Percentiles rank a stretch among this genome's conserved stretches.
Evolutionary conservation across 83 land plant genomes (phyloP).

Genomic region (Picea abies): DNA sequence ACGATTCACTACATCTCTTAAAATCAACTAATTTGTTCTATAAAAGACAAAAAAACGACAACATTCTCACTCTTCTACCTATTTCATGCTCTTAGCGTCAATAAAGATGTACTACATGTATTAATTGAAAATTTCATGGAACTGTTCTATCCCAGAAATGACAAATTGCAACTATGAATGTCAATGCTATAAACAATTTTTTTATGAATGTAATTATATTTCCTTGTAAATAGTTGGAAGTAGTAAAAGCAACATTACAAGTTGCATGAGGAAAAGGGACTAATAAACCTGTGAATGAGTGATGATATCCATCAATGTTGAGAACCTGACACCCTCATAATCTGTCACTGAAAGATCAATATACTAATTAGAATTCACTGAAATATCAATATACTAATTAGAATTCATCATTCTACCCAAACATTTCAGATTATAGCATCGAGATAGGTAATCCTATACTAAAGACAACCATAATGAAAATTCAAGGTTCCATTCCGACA

Average conservation of each 20-base stretch:
- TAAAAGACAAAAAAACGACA: neutral
- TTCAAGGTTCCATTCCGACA: neutral
- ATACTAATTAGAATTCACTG: neutral
- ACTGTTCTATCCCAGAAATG: neutral
- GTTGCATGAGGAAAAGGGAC: neutral
- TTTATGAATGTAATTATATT: neutral
- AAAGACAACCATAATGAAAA: neutral
- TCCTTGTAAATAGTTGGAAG: too few relatives aligned
- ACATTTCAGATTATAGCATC: neutral
- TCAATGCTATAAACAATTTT: neutral
- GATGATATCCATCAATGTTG: constrained; percentile 16
- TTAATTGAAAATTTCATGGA: neutral
- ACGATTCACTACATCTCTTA: neutral
- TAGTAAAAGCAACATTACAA: neutral
- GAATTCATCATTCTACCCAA: neutral
- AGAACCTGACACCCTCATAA: constrained; percentile 2
- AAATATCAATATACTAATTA: neutral
- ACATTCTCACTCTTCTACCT: neutral
- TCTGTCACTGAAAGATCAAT: constrained; percentile 10
- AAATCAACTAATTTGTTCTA: neutral
- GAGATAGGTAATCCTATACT: neutral
- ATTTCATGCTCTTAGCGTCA: neutral
- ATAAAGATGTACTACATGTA: neutral
- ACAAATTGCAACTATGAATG: neutral
- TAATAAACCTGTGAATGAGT: constrained; percentile 5